phyloP scores from a whole-genome alignment of 2,329 filamentous ascomycete genomes.

The Trichoderma sp. region DNA sequence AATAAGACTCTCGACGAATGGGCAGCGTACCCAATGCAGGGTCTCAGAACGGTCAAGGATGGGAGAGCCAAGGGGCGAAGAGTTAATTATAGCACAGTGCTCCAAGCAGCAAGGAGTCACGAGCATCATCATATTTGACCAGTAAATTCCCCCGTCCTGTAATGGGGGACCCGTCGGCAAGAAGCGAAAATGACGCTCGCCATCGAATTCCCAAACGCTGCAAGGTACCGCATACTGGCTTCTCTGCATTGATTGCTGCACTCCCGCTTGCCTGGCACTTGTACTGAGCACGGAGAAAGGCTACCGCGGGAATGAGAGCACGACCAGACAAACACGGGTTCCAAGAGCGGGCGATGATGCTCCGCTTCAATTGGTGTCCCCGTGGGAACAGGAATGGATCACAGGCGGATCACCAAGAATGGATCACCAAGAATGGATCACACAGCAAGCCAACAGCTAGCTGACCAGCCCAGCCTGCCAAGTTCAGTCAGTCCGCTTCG shows the following conservation, averaged over 20 bases:
- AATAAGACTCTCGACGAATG: not conserved
- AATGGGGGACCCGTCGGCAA: not conserved
- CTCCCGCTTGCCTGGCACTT: not conserved
- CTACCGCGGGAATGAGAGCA: not conserved
- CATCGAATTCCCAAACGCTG: not conserved
- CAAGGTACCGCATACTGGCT: not conserved
- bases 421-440: too few relatives aligned
- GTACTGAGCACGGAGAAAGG: not conserved
- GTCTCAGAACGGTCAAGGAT: not conserved
- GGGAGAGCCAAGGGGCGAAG: not conserved
- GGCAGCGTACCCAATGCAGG: not conserved
- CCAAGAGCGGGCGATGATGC: not conserved
- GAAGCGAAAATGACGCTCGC: slow-evolving; percentile 11
- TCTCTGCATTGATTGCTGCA: not conserved
- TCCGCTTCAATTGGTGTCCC: not conserved
- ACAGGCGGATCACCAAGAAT: not conserved
- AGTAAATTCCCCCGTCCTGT: not conserved
- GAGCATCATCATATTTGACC: not conserved
- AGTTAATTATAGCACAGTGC: slow-evolving; percentile 11
- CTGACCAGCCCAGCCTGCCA: not conserved
- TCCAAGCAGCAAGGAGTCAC: slow-evolving; percentile 2
- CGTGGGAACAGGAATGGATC: not conserved
- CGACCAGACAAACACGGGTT: not conserved
- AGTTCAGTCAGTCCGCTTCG: not conserved
- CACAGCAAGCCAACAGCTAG: not conserved